phyloP scores from a whole-genome alignment of 495 filamentous ascomycete genomes.

The Haplographium delicatum region DNA sequence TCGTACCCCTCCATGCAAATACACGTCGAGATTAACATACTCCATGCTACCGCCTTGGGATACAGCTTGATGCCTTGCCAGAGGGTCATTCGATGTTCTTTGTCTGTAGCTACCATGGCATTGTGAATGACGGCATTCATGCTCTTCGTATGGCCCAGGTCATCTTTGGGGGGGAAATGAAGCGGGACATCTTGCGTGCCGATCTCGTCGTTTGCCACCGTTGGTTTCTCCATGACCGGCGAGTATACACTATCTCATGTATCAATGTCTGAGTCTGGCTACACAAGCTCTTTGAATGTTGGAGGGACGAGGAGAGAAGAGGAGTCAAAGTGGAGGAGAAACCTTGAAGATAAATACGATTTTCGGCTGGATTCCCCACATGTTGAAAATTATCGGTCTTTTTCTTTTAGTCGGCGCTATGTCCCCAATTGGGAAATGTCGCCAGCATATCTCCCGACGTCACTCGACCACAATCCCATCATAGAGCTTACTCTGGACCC shows the following conservation, averaged over 20 bases:
- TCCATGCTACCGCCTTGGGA: slow-evolving; percentile 55
- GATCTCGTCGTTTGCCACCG: background rate
- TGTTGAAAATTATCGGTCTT: background rate
- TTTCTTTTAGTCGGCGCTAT: no score
- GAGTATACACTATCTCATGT: background rate
- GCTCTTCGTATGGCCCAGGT: slow-evolving; percentile 26
- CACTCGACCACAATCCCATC: background rate
- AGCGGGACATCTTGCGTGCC: slow-evolving; percentile 4
- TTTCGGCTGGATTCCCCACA: background rate
- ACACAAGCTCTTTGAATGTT: background rate
- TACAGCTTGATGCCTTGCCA: slow-evolving; percentile 47
- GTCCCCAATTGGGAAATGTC: no score
- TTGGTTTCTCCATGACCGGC: background rate
- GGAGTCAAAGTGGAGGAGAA: background rate
- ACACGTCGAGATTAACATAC: slow-evolving; percentile 54
- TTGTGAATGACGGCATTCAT: slow-evolving; percentile 38
- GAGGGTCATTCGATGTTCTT: slow-evolving; percentile 51
- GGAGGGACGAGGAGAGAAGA: background rate
- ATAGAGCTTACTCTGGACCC: background rate
- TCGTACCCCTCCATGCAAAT: slow-evolving; percentile 66
- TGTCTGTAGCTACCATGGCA: slow-evolving; percentile 42
- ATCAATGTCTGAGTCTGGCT: background rate
- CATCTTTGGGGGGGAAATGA: slow-evolving; percentile 19
- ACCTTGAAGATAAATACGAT: background rate
- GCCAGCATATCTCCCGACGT: background rate